Conservation (phyloP, 2,329 filamentous ascomycete genomes). For the Beauveria scarabaeidicola region DNA sequence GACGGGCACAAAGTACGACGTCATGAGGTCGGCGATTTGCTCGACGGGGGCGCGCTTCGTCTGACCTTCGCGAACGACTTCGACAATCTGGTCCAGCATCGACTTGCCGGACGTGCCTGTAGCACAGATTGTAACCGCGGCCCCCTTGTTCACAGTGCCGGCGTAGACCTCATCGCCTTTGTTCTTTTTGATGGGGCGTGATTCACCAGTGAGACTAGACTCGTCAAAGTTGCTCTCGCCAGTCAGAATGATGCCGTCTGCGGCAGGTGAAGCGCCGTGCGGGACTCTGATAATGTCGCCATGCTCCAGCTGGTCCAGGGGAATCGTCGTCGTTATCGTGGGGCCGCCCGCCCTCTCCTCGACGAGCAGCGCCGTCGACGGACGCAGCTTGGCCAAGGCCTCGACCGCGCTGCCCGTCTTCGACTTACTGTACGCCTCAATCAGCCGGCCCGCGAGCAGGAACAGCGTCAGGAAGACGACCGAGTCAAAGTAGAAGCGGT, state of each 20-base stretch:
- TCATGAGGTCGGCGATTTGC: conserved; percentile 62
- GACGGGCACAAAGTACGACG: conserved; percentile 67
- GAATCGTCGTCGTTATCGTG: conserved; percentile 31
- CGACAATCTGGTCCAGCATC: conserved; percentile 73
- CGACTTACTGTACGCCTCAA: conserved; percentile 87
- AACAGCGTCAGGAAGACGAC: conserved; percentile 90
- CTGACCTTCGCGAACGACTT: conserved; percentile 69
- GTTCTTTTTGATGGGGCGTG: conserved; percentile 55
- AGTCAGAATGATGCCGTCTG: conserved; percentile 61
- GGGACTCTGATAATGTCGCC: conserved; percentile 68
- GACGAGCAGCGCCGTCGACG: conserved; percentile 66
- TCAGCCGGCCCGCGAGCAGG: conserved; percentile 62
- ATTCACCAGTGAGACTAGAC: conserved; percentile 79
- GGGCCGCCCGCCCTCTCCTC: conserved; percentile 31
- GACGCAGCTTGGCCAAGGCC: conserved; percentile 67
- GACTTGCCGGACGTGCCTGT: conserved; percentile 59
- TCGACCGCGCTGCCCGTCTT: conserved; percentile 82
- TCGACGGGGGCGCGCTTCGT: conserved; percentile 68
- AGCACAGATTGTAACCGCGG: conserved; percentile 53
- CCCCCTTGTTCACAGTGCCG: conserved; percentile 65
- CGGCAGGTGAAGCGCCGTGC: conserved; percentile 75
- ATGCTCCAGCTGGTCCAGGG: conserved; percentile 64
- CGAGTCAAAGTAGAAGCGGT: conserved; percentile 76
- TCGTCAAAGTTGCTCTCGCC: conserved; percentile 72
- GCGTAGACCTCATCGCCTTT: conserved; percentile 59